Percentiles rank a stretch among this genome's conserved stretches.
Evolutionary conservation across 1,139 yeast genomes (phyloP).

Genomic region (Pichia sp.): DNA sequence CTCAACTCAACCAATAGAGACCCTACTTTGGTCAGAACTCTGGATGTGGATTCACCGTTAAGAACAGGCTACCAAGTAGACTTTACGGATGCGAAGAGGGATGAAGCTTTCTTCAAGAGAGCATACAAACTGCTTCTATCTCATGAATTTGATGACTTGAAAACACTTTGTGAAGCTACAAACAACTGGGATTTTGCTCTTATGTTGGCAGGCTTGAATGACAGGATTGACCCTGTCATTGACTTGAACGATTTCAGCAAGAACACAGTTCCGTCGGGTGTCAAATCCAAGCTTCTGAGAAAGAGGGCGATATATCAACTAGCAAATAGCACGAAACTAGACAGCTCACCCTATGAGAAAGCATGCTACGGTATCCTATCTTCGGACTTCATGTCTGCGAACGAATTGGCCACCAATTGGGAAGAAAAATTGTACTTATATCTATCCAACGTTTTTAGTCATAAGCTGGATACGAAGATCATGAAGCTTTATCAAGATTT

Average conservation of each 20-base stretch:
- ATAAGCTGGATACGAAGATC: constrained; percentile 42
- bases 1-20: constrained; percentile 11
- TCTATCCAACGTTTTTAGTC: constrained; percentile 50
- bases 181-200: constrained; percentile 72
- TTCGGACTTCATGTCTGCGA: constrained; percentile 58
- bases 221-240: constrained; percentile 59
- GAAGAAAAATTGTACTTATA: constrained; percentile 68
- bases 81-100: constrained; percentile 42
- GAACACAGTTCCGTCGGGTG: constrained; percentile 46
- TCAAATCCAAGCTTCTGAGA: constrained; percentile 69
- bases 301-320: constrained; percentile 66
- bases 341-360: constrained; percentile 51
- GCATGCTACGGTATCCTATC: constrained; percentile 72
- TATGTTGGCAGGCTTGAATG: constrained; percentile 66
- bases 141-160: constrained; percentile 58
- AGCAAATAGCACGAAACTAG: constrained; percentile 31
- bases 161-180: constrained; percentile 58
- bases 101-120: constrained; percentile 48
- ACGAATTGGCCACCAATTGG: constrained; percentile 55
- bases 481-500: constrained; percentile 24
- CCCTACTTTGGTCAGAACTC: constrained; percentile 34
- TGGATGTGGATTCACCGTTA: constrained; percentile 64
- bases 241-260: constrained; percentile 38
- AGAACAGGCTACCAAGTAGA: constrained; percentile 40
- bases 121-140: constrained; percentile 61